Conservation (phyloP, 2,329 filamentous ascomycete genomes). For the Decorospora gaudefroyi region DNA sequence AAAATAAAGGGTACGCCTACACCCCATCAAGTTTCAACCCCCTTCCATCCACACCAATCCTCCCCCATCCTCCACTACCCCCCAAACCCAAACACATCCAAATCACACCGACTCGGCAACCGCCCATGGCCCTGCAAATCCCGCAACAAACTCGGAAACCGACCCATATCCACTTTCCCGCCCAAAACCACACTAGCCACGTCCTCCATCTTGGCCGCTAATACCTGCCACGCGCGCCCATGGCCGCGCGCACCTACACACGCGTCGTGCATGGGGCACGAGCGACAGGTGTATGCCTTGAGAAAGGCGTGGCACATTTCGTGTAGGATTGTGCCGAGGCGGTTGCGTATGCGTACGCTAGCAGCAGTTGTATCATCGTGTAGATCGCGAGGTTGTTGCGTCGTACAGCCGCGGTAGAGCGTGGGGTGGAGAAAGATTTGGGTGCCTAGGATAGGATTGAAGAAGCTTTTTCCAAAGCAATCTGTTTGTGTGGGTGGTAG, state of each 20-base stretch:
- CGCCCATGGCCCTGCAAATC: conserved; percentile 11
- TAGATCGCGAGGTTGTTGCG: background rate
- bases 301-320: conserved; percentile 26
- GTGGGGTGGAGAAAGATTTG: conserved; percentile 20
- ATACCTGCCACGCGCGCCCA: conserved; percentile 25
- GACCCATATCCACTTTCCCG: conserved; percentile 17
- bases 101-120: conserved; percentile 23
- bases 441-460: conserved; percentile 19
- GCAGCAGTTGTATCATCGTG: background rate
- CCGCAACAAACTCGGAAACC: conserved; percentile 18
- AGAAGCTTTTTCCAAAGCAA: conserved; percentile 19
- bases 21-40: background rate
- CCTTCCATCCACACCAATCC: background rate
- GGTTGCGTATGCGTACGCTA: conserved; percentile 10
- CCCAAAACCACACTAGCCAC: conserved; percentile 21
- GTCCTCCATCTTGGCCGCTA: conserved; percentile 25
- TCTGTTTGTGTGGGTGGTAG: conserved; percentile 6
- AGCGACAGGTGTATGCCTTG: conserved; percentile 19
- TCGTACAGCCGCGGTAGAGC: conserved; percentile 9
- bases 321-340: conserved; percentile 23
- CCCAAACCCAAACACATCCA: conserved; percentile 18
- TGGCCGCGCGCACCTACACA: conserved; percentile 16
- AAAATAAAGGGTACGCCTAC: background rate
- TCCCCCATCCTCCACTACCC: conserved; percentile 11
- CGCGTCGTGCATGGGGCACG: conserved; percentile 14